Base-by-base conservation (phyloP, 2,329 filamentous ascomycete genomes). In the Exophiala sp. region DNA sequence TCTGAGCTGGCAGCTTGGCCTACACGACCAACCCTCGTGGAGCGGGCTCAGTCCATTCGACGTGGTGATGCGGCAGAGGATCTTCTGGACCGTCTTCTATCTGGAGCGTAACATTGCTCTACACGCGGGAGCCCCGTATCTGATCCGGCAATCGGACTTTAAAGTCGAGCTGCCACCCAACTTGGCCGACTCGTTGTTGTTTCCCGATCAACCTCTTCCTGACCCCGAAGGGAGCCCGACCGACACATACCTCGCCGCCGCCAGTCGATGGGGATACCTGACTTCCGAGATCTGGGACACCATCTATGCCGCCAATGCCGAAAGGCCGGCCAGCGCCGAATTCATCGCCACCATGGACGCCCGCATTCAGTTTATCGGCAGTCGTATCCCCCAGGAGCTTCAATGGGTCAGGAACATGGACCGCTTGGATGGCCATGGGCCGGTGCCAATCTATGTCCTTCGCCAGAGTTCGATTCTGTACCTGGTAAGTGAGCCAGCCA, bases 251-350 rank as follows among this genome's bases (percentile, higher is more conserved):
- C 24, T 45, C 5, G 10, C 11, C 13, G 23, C 14, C 24, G 19
- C 29, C 2, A 21, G 16, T n/a, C 29, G 32, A 45, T 45, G 43
- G 43, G 43, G 11, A 6, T 10, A 16, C 24, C 29, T 45, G 10
- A 8, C 22, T 13, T 3, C 43, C 4, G 43, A 45, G 18, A 45
- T 45, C 43, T 45, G 43, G 24, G 43, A 45, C 29, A 10, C 11
- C 19, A 35, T 21, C 8, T 45, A 32, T n/a, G 14, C 11, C 3
- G 29, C n/a, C 13, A 45, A 21, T 18, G 43, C 24, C 9, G 3
- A 10, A 10, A 32, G 14, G 24, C 43, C 43, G 5, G 11, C n/a
- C 11, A 34, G 22, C 18, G 9, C 29, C 16, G 24, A 32, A 4
- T 16, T 35, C 18, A 21, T 45, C 14, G 43, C 24, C 27, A 11